These are phyloP conservation scores for Pseudogymnoascus sp. DNA, from an alignment of 2,329 filamentous ascomycete genomes.

Conservation along the genomic window DNA sequence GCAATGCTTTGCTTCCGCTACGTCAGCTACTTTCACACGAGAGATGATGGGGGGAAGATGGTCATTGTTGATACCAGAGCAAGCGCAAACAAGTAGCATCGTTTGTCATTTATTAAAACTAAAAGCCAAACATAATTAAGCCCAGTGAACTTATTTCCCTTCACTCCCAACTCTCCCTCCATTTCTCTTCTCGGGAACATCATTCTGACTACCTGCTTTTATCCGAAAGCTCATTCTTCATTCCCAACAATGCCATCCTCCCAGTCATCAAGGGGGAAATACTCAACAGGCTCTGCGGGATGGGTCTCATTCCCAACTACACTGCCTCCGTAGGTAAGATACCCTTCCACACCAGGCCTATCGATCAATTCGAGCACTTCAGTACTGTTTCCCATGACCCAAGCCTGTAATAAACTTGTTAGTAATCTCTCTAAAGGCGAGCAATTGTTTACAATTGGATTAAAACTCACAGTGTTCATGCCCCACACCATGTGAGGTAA, in stretches of 20 bases:
- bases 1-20: too few species aligned
- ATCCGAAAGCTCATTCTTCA: neutral
- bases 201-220: neutral
- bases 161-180: neutral
- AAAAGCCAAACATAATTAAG: neutral
- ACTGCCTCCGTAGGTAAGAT: conserved; percentile 28
- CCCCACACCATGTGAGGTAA: conserved; percentile 37
- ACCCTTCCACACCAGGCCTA: conserved; percentile 25
- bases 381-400: conserved; percentile 29
- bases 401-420: conserved; percentile 15
- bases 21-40: too few species aligned
- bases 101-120: neutral
- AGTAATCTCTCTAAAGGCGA: neutral
- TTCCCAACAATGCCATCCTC: neutral
- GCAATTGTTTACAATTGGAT: conserved; percentile 18
- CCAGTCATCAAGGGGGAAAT: neutral
- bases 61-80: neutral
- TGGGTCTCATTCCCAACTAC: conserved; percentile 26
- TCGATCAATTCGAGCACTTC: conserved; percentile 21
- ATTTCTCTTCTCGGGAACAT: neutral
- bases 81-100: neutral
- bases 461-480: neutral
- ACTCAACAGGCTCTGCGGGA: conserved; percentile 20
- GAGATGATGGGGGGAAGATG: neutral
- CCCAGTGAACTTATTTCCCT: neutral